Percentiles rank a stretch among this genome's conserved stretches.
These are phyloP conservation scores for Litchi chinensis DNA, from an alignment of 345 rosid species.

Conservation along the genomic window DNA sequence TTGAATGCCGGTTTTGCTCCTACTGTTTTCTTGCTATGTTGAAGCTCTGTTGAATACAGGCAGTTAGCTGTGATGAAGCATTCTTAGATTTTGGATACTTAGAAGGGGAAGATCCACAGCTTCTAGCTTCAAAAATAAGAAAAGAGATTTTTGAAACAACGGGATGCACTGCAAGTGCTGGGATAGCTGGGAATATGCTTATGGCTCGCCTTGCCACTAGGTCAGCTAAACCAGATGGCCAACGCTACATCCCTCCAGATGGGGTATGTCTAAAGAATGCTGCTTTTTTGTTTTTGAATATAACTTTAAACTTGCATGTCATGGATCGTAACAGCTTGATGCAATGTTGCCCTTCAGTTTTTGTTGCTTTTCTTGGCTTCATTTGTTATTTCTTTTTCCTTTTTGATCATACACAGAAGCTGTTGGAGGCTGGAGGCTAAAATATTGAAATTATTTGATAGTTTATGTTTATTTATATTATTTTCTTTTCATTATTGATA, in stretches of 20 bases:
- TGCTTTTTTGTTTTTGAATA: neutral
- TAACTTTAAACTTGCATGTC: neutral
- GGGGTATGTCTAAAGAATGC: slow-evolving; percentile 39
- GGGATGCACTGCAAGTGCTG: slow-evolving; percentile 90
- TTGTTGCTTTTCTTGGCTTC: neutral
- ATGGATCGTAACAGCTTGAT: neutral
- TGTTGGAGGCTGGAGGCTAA: neutral
- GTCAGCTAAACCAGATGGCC: slow-evolving; percentile 92
- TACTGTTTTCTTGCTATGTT: slow-evolving; percentile 18
- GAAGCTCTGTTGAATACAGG: slow-evolving; percentile 46
- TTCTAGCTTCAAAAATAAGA: slow-evolving; percentile 68
- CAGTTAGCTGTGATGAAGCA: slow-evolving; percentile 98
- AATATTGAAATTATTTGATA: neutral
- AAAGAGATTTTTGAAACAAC: slow-evolving; percentile 76
- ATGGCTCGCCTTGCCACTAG: slow-evolving; percentile 97
- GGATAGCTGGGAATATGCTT: slow-evolving; percentile 88
- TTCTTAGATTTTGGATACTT: slow-evolving; percentile 71
- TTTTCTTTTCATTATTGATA: neutral
- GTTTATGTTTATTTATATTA: neutral
- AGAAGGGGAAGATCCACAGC: slow-evolving; percentile 54
- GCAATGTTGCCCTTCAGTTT: neutral
- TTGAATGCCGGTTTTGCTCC: slow-evolving; percentile 4
- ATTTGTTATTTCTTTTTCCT: neutral
- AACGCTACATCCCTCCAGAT: slow-evolving; percentile 64
- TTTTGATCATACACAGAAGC: neutral